phyloP scores from a whole-genome alignment of 768 basidiomycete genomes.

The Pulveroboletus sp. region DNA sequence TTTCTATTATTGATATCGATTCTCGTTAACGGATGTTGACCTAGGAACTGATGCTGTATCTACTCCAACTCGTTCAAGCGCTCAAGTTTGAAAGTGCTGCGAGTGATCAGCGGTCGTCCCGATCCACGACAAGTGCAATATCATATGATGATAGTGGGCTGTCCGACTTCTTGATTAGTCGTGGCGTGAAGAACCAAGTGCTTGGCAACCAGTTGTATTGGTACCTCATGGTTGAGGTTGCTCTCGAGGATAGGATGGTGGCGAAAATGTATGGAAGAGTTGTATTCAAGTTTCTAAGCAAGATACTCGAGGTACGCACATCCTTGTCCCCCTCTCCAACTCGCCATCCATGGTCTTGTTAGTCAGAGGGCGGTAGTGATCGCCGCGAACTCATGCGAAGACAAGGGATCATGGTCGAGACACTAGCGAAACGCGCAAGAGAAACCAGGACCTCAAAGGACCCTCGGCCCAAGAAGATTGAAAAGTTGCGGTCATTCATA shows the following conservation, averaged over 20 bases:
- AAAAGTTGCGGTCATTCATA: constrained; percentile 84
- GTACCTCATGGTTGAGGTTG: constrained; percentile 97
- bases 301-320: constrained; percentile 72
- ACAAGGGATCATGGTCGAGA: constrained; percentile 87
- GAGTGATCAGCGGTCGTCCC: constrained; percentile 72
- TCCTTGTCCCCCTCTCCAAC: not conserved
- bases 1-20: not conserved
- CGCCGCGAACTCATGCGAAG: constrained; percentile 87
- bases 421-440: constrained; percentile 79
- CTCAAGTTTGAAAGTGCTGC: constrained; percentile 92
- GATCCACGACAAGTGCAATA: constrained; percentile 68
- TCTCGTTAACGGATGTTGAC: not conserved
- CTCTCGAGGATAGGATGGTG: constrained; percentile 78
- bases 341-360: not conserved
- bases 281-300: constrained; percentile 86
- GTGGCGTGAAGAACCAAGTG: constrained; percentile 79
- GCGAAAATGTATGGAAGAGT: constrained; percentile 94
- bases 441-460: constrained; percentile 91
- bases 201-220: constrained; percentile 93
- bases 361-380: constrained; percentile 76
- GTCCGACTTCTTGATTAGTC: constrained; percentile 85
- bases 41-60: constrained; percentile 88
- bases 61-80: constrained; percentile 95
- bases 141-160: constrained; percentile 92
- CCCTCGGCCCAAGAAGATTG: constrained; percentile 94